Conservation (phyloP, 345 rosid genomes). For the Salix purpurea region DNA sequence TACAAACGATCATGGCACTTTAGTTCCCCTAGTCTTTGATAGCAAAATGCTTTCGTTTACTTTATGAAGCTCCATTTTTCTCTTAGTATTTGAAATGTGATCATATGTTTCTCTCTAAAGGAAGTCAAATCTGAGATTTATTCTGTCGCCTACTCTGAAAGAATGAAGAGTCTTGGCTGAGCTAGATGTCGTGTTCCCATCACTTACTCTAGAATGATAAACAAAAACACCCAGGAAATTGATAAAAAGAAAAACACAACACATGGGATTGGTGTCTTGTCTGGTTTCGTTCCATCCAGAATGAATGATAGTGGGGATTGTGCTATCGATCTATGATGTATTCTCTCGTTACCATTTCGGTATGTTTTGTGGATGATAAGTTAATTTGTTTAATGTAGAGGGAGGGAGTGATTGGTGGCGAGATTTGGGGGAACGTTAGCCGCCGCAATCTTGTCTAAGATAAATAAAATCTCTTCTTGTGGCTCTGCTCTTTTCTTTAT, state of each 20-base stretch:
- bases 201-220: neutral
- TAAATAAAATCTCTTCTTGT: neutral
- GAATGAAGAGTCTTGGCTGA: neutral
- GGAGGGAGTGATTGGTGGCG: constrained; percentile 63
- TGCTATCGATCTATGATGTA: too few species aligned
- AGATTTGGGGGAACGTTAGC: constrained; percentile 44
- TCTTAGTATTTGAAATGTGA: neutral
- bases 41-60: neutral
- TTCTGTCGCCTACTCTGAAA: neutral
- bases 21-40: neutral
- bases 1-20: constrained; percentile 4
- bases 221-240: neutral
- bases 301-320: neutral
- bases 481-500: neutral
- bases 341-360: neutral
- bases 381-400: neutral
- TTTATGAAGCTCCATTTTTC: neutral
- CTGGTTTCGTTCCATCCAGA: constrained; percentile 6
- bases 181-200: neutral
- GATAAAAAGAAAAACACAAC: neutral
- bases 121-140: neutral
- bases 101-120: neutral
- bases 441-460: constrained; percentile 31
- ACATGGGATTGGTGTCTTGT: constrained; percentile 12
- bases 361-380: neutral